phyloP scores from a whole-genome alignment of 164 flowering plant species.

The Umbellularia californica region DNA sequence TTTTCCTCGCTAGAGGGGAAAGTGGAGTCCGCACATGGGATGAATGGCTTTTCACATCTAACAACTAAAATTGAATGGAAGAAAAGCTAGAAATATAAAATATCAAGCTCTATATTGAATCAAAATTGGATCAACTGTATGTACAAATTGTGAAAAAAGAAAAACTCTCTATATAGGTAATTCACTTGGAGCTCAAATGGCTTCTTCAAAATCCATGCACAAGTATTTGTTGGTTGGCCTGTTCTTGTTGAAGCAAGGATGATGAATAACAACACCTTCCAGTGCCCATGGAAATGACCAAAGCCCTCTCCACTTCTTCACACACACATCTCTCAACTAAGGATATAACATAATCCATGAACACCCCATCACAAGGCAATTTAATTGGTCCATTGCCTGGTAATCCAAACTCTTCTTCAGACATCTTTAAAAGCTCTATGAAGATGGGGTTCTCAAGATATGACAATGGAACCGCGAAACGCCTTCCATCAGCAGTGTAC shows the following conservation, averaged over 20 bases:
- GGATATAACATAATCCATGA: conserved; percentile 10
- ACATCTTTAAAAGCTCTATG: conserved; percentile 13
- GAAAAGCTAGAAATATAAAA: too few relatives aligned
- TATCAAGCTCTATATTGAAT: too few relatives aligned
- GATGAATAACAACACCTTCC: background rate
- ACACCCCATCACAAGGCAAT: conserved; percentile 12
- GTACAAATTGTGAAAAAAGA: too few relatives aligned
- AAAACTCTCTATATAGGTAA: too few relatives aligned
- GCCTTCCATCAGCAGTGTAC: conserved; percentile 2
- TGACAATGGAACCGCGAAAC: conserved; percentile 3
- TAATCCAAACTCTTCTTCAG: conserved; percentile 13
- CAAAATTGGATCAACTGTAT: too few relatives aligned
- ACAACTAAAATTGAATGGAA: too few relatives aligned
- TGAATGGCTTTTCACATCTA: too few relatives aligned
- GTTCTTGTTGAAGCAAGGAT: background rate
- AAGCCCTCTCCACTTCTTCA: conserved; percentile 2
- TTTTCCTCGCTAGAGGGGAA: too few relatives aligned
- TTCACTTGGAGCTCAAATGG: background rate
- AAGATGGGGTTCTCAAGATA: conserved; percentile 10
- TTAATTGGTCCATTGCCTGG: conserved; percentile 5
- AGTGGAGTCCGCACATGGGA: too few relatives aligned
- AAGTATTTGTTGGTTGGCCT: background rate
- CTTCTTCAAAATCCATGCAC: background rate
- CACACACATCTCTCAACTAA: background rate
- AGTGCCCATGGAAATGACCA: background rate